Evolutionary conservation across 257 asterid species (phyloP), one percentile per base, ranked within the genome.

Genomic region (Marsdenia floribunda): DNA sequence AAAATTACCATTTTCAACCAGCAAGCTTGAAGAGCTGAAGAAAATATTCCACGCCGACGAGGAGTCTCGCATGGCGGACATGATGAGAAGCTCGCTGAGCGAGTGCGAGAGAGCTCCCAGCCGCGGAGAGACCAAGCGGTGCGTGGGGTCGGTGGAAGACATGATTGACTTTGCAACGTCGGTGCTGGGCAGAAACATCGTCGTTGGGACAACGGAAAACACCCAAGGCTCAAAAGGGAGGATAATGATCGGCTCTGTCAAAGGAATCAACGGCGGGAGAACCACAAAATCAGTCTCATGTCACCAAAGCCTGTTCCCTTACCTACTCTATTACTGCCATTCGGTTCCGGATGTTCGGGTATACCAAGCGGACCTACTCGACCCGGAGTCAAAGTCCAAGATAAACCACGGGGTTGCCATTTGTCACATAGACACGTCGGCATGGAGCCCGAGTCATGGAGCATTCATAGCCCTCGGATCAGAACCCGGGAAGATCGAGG

Each of bases 261-360:
- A 75, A 65, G 97, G 86, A 38, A 80, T 90, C 87, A 86, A 88
- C 82, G 93, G 96, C 66, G 98, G 96, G 10, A 82, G 78, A 70
- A 87, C 91, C 26, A 90, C 97, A 0, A 87, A 78, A 57, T 89
- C 98, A 11, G 97, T 93, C 70, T 91, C 98, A 0, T 93, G 98
- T 46, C 98, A 93, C 63, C 98, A 93, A 61, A 91, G 93, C 68
- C 70, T 93, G 78, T 91, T 63, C 76, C 97, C 98, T 0, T 90
- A 86, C 81, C 42, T 91, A 74, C 81, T 93, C 7, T 93, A 91
- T 85, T 93, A 91, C 53, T 93, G 98, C 74, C 98, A 93, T 71
- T 93, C 98, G 18, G 98, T 93, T 38, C 98, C 98, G 0, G 83
- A 87, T 21, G 98, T 93, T 68, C 91, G 97, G 88, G 97, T 91